Evolutionary conservation across 805 yeast genomes (phyloP), one percentile per base, ranked within the genome.

Genomic region (Kregervanrija delftensis): DNA sequence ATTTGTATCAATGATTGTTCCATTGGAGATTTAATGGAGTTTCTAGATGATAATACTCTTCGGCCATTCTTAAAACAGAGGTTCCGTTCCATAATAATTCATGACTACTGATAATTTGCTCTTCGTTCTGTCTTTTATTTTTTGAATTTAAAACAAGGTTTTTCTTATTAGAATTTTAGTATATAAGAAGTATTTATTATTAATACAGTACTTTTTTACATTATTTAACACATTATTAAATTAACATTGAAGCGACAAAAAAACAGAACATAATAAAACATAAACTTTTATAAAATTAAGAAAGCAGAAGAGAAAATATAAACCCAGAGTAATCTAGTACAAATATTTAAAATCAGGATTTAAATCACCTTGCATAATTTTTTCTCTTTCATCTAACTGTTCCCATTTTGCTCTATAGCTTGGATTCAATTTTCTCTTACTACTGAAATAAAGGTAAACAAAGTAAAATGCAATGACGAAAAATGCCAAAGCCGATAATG

Each of bases 301-400:
- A 22, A 22, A 22, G 28, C 28, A 22, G 28, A 22, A 22, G 28
- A 22, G 8, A 36, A 11, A 6, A 8, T 5, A 9, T 16, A 3
- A 28, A 30, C 8, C 12, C 8, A 16, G 10, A 10, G 14, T 28
- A 37, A 35, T n/a, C 47, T 57, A 73, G 53, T 73, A 72, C 65
- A 73, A 58, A 59, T 74, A 74, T 56, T 63, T 66, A 55, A 73
- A 72, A 37, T 67, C 64, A 17, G 79, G 79, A 49, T 68, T 69
- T 42, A 54, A 47, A 48, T 65, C 69, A 52, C 67, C 69, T 16
- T 47, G 56, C 56, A 61, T 52, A 38, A 63, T 53, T 47, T 57
- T 54, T 4, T 55, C 51, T 49, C 65, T 57, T 42, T 59, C 59
- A 40, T 56, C 56, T 10, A 40, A 35, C 11, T 45, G 13, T 11